phyloP scores from a whole-genome alignment of 2,329 filamentous ascomycete species.

The Gyromitra esculenta region DNA sequence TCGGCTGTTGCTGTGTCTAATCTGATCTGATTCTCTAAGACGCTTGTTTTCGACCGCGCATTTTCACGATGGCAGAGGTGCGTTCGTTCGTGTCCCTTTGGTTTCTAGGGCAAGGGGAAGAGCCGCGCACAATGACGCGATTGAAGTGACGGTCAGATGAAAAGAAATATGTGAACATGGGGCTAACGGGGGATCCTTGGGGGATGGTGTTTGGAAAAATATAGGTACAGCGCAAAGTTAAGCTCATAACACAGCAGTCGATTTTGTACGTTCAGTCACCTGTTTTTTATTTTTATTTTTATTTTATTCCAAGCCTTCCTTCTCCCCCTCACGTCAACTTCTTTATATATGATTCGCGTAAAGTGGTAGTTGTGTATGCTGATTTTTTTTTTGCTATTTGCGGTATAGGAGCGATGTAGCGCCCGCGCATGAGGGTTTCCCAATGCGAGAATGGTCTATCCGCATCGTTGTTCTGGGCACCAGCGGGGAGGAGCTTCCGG shows the following conservation, averaged over 20 bases:
- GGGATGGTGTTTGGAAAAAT: neutral
- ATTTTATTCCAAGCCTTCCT: constrained; percentile 14
- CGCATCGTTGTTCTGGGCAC: constrained; percentile 85
- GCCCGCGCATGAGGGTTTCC: constrained; percentile 84
- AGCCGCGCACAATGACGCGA: constrained; percentile 39
- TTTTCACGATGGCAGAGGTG: constrained; percentile 53
- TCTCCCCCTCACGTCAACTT: neutral
- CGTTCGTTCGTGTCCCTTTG: constrained; percentile 33
- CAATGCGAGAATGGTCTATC: constrained; percentile 92
- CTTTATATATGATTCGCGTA: constrained; percentile 20
- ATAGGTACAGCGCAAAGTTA: constrained; percentile 71
- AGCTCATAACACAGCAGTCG: constrained; percentile 90
- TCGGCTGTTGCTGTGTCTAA: constrained; percentile 35
- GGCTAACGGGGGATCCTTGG: constrained; percentile 27
- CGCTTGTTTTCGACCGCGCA: constrained; percentile 31
- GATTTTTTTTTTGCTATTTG: constrained; percentile 27
- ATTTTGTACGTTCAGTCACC: constrained; percentile 74
- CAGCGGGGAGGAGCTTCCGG: constrained; percentile 82
- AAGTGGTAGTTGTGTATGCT: constrained; percentile 41
- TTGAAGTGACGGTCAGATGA: constrained; percentile 12
- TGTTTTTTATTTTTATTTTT: constrained; percentile 14
- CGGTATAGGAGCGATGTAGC: constrained; percentile 61
- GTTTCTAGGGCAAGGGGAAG: constrained; percentile 4
- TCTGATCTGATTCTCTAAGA: constrained; percentile 34
- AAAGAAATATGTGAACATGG: constrained; percentile 10